A percentile compares a stretch with the other conserved stretches of the same genome.
phyloP scores from a whole-genome alignment of 768 basidiomycete species.

The Coprinopsis cinerea region DNA sequence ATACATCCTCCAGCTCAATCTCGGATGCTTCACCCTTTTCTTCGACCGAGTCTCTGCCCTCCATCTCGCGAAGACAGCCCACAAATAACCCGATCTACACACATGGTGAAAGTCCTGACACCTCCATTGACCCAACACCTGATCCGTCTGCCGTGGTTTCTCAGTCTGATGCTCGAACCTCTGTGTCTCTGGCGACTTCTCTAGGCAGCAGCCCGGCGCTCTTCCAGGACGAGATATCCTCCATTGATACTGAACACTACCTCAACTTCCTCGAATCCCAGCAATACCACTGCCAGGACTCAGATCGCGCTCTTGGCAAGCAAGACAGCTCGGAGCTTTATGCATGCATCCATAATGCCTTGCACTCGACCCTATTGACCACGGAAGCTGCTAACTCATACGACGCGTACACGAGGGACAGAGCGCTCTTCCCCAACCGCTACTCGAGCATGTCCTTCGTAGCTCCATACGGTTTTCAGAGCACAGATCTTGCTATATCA shows the following conservation, averaged over 20 bases:
- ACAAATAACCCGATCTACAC: conserved; percentile 24
- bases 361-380: conserved; percentile 40
- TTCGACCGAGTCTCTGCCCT: conserved; percentile 7
- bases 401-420: conserved; percentile 43
- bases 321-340: conserved; percentile 49
- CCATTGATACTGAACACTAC: conserved; percentile 13
- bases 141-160: conserved; percentile 17
- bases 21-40: conserved; percentile 13
- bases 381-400: conserved; percentile 51
- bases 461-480: background rate
- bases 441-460: background rate
- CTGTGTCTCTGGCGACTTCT: conserved; percentile 9
- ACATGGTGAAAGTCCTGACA: conserved; percentile 17
- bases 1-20: background rate
- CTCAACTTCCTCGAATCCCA: conserved; percentile 7
- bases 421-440: conserved; percentile 28
- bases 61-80: conserved; percentile 17
- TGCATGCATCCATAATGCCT: conserved; percentile 40
- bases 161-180: conserved; percentile 11
- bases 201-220: conserved; percentile 6
- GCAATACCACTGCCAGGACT: conserved; percentile 16
- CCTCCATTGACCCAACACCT: conserved; percentile 13
- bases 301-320: conserved; percentile 28
- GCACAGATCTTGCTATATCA: background rate
- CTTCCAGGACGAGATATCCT: background rate